phyloP scores from a whole-genome alignment of 768 basidiomycete genomes.

The Tylopilus felleus region DNA sequence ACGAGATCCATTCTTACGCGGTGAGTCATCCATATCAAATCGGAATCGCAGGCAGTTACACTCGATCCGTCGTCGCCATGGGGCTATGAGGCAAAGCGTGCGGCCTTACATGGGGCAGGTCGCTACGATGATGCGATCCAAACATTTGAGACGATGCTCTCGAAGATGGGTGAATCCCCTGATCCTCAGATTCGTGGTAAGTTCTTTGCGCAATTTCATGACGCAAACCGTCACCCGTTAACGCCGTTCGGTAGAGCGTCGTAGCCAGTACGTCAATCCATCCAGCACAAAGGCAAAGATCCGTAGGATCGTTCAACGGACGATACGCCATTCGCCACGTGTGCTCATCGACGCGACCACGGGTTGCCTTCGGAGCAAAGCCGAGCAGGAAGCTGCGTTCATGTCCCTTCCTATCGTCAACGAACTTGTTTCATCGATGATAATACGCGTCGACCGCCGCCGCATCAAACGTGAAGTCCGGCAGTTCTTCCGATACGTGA shows the following conservation, averaged over 20 bases:
- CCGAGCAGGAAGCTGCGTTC: neutral
- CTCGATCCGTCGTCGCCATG: neutral
- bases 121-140: neutral
- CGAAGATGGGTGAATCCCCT: neutral
- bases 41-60: neutral
- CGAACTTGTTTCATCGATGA: neutral
- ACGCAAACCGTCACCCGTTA: neutral
- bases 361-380: neutral
- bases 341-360: neutral
- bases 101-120: neutral
- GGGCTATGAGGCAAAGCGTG: conserved; percentile 1
- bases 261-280: neutral
- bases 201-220: neutral
- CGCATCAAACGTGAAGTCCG: neutral
- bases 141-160: neutral
- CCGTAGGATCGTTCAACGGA: neutral
- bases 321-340: neutral
- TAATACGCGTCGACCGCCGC: neutral
- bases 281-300: neutral
- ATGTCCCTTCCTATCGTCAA: neutral
- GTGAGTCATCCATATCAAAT: no score
- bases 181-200: neutral
- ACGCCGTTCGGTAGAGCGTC: neutral
- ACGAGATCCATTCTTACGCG: neutral
- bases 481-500: neutral